These are phyloP conservation scores for Phyllostachys edulis DNA, from an alignment of 176 grass and related monocot genomes.

Conservation along the genomic window DNA sequence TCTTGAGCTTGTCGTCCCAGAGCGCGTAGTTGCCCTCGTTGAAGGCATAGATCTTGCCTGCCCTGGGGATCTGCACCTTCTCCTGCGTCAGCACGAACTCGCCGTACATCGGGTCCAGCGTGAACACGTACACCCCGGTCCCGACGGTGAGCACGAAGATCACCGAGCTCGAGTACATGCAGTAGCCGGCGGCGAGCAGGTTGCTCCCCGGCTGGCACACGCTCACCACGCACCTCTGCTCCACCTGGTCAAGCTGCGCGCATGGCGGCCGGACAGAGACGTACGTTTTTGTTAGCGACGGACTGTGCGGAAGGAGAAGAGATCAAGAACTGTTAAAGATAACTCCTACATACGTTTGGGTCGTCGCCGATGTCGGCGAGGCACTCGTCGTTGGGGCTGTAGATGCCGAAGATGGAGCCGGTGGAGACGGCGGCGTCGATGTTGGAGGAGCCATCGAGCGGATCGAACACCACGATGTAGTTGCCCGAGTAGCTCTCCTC, in stretches of 20 bases:
- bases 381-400: slow-evolving; percentile 97
- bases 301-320: neutral
- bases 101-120: slow-evolving; percentile 95
- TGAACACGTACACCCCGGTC: slow-evolving; percentile 91
- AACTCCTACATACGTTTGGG: slow-evolving; percentile 37
- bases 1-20: slow-evolving; percentile 92
- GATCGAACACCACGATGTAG: slow-evolving; percentile 97
- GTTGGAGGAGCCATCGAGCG: slow-evolving; percentile 96
- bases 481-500: slow-evolving; percentile 97
- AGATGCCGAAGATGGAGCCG: slow-evolving; percentile 97
- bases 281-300: neutral
- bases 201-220: slow-evolving; percentile 98
- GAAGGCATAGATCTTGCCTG: slow-evolving; percentile 94
- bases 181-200: slow-evolving; percentile 89
- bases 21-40: slow-evolving; percentile 97
- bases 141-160: slow-evolving; percentile 97
- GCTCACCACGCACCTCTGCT: slow-evolving; percentile 86
- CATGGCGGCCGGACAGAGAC: neutral
- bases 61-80: slow-evolving; percentile 74
- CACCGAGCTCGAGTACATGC: slow-evolving; percentile 99
- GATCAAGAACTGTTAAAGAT: neutral
- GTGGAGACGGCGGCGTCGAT: slow-evolving; percentile 99
- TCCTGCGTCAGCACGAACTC: slow-evolving; percentile 99
- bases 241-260: slow-evolving; percentile 64
- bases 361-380: slow-evolving; percentile 48